Base-by-base conservation (phyloP, 1,284 basidiomycete species). In the Cryptococcus deneoformans region DNA sequence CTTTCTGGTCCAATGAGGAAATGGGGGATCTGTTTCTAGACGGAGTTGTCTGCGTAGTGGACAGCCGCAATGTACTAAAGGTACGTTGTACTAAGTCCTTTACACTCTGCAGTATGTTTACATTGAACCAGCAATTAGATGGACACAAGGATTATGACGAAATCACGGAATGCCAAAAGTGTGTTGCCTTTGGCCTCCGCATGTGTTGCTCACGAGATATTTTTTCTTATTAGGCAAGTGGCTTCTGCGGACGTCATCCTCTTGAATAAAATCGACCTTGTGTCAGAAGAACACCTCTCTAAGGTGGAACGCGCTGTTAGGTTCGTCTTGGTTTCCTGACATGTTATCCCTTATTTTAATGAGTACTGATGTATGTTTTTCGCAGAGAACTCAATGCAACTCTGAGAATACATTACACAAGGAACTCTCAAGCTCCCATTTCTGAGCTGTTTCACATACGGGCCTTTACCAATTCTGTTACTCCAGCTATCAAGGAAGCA, bases 1-100 rank as follows among this genome's bases (percentile, higher is more conserved):
- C 88, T 77, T 93, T 96, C 72, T 96, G 92, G 92, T 84, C 86
- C 35, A 95, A 95, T 68, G 92, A 95, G 72, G 91, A 93, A 68
- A 91, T 85, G 73, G 84, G 84, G 0, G 82, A 87, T 1, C 79
- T 90, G 0, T 83, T 87, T 2, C 81, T 96, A 0, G 93, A 97
- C 71, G 90, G 90, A 10, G 90, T 97, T 0, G 85, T 96, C 11
- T 92, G 89, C 61, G 89, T 97, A 6, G 90, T 95, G 0, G 92
- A 96, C 71, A 90, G 88, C 8, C 82, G 88, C 6, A 94, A 92
- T 76, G 89, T 90, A 0, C 80, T 84, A 61, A 82, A 87, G 81
- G 91, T 90, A 65, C 36, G 78, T 63, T 11, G 10, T 14, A 29
- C 20, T 20, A 20, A 20, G 20, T 20, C 20, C 20, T 20, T 20